phyloP scores from a whole-genome alignment of 2,329 filamentous ascomycete species.

The Alternaria incomplexa region DNA sequence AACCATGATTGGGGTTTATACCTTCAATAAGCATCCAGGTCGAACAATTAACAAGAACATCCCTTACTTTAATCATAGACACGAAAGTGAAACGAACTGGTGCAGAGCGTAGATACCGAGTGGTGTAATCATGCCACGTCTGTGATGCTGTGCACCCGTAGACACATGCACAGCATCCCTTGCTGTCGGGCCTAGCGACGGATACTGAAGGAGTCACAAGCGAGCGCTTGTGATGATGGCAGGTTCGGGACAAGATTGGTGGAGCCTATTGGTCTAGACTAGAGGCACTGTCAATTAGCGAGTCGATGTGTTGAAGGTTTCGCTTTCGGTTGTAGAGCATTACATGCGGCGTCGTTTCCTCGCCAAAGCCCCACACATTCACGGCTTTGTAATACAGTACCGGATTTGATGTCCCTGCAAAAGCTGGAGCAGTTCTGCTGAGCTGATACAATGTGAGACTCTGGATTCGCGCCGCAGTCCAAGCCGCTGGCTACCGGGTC shows the following conservation, averaged over 20 bases:
- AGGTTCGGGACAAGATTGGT: background rate
- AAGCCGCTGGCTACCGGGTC: background rate
- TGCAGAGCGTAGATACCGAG: background rate
- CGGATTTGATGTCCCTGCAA: too few species aligned
- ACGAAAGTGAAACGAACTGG: background rate
- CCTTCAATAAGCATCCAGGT: background rate
- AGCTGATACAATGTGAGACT: background rate
- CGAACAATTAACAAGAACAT: background rate
- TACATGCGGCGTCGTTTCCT: background rate
- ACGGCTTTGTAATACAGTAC: background rate
- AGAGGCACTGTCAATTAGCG: background rate
- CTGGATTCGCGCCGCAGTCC: background rate
- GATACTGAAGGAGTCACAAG: constrained; percentile 5
- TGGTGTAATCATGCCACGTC: constrained; percentile 4
- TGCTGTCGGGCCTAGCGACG: background rate
- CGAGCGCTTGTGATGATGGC: background rate
- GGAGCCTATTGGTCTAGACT: constrained; percentile 3
- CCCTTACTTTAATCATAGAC: background rate
- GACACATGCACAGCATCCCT: background rate
- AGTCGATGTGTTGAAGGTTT: background rate
- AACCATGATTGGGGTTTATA: background rate
- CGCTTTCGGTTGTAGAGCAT: background rate
- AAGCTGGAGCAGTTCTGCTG: background rate
- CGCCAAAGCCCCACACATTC: background rate
- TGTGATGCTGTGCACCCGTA: background rate